Conservation (phyloP, 1,284 basidiomycete genomes). For the Phellopilus nigrolimitatus region DNA sequence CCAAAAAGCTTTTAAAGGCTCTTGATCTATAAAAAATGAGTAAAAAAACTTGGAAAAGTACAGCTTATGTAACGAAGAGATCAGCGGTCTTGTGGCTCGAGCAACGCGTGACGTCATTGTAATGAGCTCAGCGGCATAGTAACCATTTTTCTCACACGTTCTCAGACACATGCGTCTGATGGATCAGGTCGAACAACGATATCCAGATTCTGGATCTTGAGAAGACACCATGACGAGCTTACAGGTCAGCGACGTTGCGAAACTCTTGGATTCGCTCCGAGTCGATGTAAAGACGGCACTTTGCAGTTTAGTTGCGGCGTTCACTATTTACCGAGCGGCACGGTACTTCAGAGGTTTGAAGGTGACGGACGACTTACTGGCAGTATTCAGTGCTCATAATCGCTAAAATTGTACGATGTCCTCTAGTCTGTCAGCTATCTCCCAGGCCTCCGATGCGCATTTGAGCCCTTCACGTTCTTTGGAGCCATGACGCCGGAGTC, state of each 20-base stretch:
- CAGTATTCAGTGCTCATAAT: neutral
- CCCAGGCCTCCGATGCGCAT: constrained; percentile 12
- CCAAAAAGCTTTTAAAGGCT: too few relatives aligned
- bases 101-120: too few relatives aligned
- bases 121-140: neutral
- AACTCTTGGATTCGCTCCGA: neutral
- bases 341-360: constrained; percentile 1
- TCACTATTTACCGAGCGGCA: neutral
- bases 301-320: neutral
- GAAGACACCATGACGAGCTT: neutral
- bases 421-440: constrained; percentile 4
- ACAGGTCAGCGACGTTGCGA: neutral
- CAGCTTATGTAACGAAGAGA: too few relatives aligned
- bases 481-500: constrained; percentile 36
- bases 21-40: too few relatives aligned
- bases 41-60: too few relatives aligned
- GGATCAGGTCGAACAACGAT: neutral
- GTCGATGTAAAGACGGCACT: constrained; percentile 4
- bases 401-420: neutral
- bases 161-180: neutral
- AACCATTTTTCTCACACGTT: too few relatives aligned
- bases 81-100: too few relatives aligned
- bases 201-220: neutral
- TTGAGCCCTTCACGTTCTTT: constrained; percentile 35
- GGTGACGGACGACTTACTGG: neutral